Percentiles rank a stretch among this genome's conserved stretches.
Conservation (phyloP, 129 eudicot species). For the Heracleum sosnowskyi region DNA sequence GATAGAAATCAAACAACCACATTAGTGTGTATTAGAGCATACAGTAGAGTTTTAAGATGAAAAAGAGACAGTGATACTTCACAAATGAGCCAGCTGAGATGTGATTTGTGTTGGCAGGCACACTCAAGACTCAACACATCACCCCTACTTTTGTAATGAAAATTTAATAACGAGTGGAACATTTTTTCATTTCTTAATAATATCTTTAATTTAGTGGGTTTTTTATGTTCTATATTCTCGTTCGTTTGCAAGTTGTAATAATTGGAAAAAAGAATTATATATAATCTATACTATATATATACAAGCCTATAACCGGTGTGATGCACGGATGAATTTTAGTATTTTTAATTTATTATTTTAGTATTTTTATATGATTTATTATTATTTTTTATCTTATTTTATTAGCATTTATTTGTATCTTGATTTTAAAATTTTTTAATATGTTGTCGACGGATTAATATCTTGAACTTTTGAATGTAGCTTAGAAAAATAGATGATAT, state of each 20-base stretch:
- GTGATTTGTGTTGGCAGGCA: neutral
- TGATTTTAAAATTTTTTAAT: too few species aligned
- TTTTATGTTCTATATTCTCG: neutral
- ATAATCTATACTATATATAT: too few species aligned
- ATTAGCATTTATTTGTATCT: too few species aligned
- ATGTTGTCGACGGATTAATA: too few species aligned
- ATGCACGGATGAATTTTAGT: too few species aligned
- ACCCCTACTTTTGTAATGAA: slow-evolving; percentile 3
- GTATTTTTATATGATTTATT: too few species aligned
- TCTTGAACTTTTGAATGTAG: too few species aligned
- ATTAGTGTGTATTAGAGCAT: slow-evolving; percentile 3
- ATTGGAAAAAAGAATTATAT: neutral
- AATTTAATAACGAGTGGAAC: neutral
- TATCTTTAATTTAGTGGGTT: neutral
- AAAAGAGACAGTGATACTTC: neutral
- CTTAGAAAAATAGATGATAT: too few species aligned
- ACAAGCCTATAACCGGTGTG: too few species aligned
- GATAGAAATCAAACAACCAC: neutral
- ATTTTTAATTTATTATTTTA: too few species aligned
- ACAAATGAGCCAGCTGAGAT: neutral
- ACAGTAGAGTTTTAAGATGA: slow-evolving; percentile 3
- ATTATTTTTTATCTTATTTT: too few species aligned
- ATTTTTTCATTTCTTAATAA: slow-evolving; percentile 11
- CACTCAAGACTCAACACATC: neutral
- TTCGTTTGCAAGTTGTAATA: neutral